Conservation (phyloP, 768 basidiomycete genomes). For the Kwoniella botswanensis region DNA sequence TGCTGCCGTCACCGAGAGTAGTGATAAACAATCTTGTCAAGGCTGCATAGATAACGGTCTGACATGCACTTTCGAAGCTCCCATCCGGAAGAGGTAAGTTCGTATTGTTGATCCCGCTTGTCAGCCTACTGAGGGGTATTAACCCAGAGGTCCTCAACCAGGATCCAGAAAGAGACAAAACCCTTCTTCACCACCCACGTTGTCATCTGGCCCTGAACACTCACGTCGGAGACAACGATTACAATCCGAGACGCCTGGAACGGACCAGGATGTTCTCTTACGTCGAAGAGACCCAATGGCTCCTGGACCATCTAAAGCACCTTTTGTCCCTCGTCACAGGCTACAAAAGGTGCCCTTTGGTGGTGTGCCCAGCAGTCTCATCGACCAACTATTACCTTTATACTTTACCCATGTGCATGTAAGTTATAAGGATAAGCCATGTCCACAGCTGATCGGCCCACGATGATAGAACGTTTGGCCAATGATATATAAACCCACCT, state of each 20-base stretch:
- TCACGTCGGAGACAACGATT: not conserved
- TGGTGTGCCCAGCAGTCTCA: constrained; percentile 22
- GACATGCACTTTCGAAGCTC: constrained; percentile 21
- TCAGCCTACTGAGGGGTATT: not conserved
- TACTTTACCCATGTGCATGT: constrained; percentile 53
- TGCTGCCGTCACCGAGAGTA: not conserved
- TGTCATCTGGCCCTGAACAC: not conserved
- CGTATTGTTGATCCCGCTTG: too few relatives aligned
- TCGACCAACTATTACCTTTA: constrained; percentile 41
- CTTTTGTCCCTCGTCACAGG: not conserved
- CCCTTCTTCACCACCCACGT: not conserved
- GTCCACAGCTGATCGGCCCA: not conserved
- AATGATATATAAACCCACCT: constrained; percentile 48
- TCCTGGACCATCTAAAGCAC: not conserved
- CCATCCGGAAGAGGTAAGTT: constrained; percentile 21
- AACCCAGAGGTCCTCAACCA: constrained; percentile 21
- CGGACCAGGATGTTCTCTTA: not conserved
- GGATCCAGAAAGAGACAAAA: constrained; percentile 7
- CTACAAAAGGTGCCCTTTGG: constrained; percentile 1
- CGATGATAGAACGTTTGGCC: constrained; percentile 49
- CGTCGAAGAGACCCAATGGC: not conserved
- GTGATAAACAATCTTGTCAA: constrained; percentile 1
- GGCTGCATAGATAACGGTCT: constrained; percentile 15
- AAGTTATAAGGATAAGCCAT: not conserved
- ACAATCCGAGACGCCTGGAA: not conserved